Base-by-base conservation (phyloP, 2,329 filamentous ascomycete species). In the Xylariaceae sp. region DNA sequence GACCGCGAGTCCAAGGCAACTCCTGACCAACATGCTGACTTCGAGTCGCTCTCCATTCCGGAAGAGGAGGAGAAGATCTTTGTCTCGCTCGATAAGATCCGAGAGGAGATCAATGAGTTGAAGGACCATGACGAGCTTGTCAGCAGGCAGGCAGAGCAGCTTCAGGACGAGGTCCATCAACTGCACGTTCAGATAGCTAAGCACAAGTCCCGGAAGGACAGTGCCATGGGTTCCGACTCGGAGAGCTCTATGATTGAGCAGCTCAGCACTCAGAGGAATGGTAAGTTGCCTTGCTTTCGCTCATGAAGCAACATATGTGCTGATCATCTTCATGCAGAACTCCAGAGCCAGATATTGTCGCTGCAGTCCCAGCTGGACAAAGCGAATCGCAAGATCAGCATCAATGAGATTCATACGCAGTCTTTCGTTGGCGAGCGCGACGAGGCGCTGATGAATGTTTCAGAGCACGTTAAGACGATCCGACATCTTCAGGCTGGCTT, bases 341-440 rank as follows among this genome's bases (percentile, higher is more conserved):
- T 85, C 30, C 76, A 84, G 55, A 66, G 75, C 19, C 72, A 79
- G 53, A 66, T 86, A 33, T 71, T 77, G 35, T 71, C 78, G 16
- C 65, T 86, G 29, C 77, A 83, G 52, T 67, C 73, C 7, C 79
- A 77, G 13, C 65, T 87, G 2, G 79, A 84, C 44, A 73, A 81
- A 48, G 72, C 77, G 29, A 79, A 81, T 41, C 76, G 76, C 34
- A 83, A 83, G 55, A 67, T 77, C 18, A 78, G 74, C 45, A 70
- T 79, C n/a, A 71, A 74, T 28, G 79, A 85, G 38, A 79, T 81
- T 39, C 75, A 81, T 47, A 80, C 76, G 44, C 77, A 83, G 47
- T 75, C 79, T 3, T 64, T 85, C 32, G 71, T 72, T 3, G 71
- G 76, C 22, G 84, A 87, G 60, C 75, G 81, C 22, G 82, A 87